phyloP scores from a whole-genome alignment of 2,329 filamentous ascomycete species.

The Aspergillus spinulosporus region DNA sequence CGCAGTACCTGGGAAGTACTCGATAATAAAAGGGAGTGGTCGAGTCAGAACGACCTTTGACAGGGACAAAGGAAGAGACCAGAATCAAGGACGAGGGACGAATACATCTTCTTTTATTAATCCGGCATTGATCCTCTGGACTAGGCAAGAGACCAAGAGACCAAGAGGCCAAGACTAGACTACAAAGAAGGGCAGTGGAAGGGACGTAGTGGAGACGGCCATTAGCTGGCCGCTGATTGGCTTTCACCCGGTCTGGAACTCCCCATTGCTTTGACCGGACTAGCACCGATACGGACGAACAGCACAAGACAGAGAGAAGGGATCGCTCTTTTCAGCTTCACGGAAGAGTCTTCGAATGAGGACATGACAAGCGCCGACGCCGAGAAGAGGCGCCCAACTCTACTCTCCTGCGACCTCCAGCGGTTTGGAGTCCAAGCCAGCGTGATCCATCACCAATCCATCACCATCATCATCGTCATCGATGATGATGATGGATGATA shows the following conservation, averaged over 20 bases:
- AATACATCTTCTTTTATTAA: slow-evolving; percentile 6
- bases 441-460: slow-evolving; percentile 3
- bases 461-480: background rate
- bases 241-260: background rate
- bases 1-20: background rate
- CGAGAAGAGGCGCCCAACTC: background rate
- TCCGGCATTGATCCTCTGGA: background rate
- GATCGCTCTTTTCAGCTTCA: too few relatives aligned
- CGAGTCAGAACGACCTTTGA: background rate
- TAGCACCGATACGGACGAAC: background rate
- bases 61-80: slow-evolving; percentile 3
- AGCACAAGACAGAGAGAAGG: too few relatives aligned
- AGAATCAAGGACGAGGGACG: background rate
- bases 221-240: background rate
- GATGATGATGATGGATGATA: too few relatives aligned
- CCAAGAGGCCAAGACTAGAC: background rate
- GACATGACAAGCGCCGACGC: too few relatives aligned
- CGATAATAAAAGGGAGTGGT: slow-evolving; percentile 5
- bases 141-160: background rate
- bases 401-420: background rate
- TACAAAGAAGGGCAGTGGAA: background rate
- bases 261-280: too few relatives aligned
- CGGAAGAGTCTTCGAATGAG: too few relatives aligned
- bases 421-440: background rate
- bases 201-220: background rate